Evolutionary conservation across 1,284 basidiomycete genomes (phyloP), one percentile per base, ranked within the genome.

Genomic region (Coriolopsis trogii): DNA sequence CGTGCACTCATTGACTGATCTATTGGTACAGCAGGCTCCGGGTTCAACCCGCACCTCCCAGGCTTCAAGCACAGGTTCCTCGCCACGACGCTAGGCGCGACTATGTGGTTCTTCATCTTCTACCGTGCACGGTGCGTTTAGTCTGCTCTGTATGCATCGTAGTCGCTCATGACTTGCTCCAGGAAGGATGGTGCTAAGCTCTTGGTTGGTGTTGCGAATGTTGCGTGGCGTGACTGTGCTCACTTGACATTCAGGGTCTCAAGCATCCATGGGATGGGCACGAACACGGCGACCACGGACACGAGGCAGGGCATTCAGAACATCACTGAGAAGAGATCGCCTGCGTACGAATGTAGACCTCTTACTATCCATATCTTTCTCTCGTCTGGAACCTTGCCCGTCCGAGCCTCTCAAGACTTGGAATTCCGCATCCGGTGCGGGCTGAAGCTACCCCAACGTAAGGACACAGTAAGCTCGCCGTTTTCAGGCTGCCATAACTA

Each of bases 41-140:
- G 92, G 90, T 63, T 95, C 93, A 78, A 93, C 70, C 92, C 92
- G 34, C 91, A 93, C 70, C 77, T 93, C 33, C 91, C 92, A 34
- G 85, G 88, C 20, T 77, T 85, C 63, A 81, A 79, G 65, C 84
- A 93, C 72, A 84, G 81, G 56, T 82, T 93, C 68, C 79, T 95
- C 29, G 82, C 89, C 34, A 95, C 94, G 72, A 82, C 84, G 45
- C 77, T 96, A 51, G 94, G 93, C 51, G 93, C 93, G 31, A 84
- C 86, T 36, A 96, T 96, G 93, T 96, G 93, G 93, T 96, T 96
- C 84, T 97, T 95, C 80, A 91, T 96, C 70, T 95, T 96, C 78
- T 96, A 95, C 74, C 85, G 93, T 55, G 87, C 90, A 59, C 80
- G 93, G 93, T 95, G 65, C 70, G 89, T 79, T 15, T 38, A 24